Evolutionary conservation across 805 yeast species (phyloP), one percentile per base, ranked within the genome.

Genomic region (Zygoascus biomembranicola): DNA sequence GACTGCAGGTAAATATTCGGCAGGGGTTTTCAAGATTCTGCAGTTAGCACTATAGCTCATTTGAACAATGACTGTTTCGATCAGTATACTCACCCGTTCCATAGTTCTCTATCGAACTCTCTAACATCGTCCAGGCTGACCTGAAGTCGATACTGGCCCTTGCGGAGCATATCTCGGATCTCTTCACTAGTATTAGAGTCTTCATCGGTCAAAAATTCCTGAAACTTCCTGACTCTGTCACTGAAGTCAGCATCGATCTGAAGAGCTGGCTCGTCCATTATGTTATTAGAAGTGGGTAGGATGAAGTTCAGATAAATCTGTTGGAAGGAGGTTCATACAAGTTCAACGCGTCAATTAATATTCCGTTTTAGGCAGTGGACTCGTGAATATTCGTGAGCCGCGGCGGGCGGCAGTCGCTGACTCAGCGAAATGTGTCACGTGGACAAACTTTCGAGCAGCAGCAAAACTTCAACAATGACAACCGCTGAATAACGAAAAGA

Each of bases 91-190:
- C 42, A 51, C 48, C 98, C 95, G 1, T 68, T 66, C 86, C 97
- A 94, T 59, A 83, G 80, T 1, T 78, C 81, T 51, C 79, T 73
- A 69, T 90, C 95, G 65, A 86, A 90, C 50, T 84, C 90, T 61
- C 97, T 77, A 18, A 94, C 67, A 59, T 92, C 97, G 69, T 94
- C 99, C 44, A 94, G 74, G 14, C 90, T 81, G 2, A 92, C 84
- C 1, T 77, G 73, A 45, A 92, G 73, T 62, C 99, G 77, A 57
- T 79, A 77, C 52, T 77, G 76, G 47, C 83, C 84, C 61, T 80
- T 79, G 57, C 76, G 74, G 48, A 90, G 80, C 86, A 94, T 84
- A 35, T 80, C 76, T 59, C 83, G 80, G 59, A 94, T 85, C 50
- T 77, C 78, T 51, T 80, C 85, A 58, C 81, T 78, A 70, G 90